Percentiles rank a stretch among this genome's conserved stretches.
phyloP scores from a whole-genome alignment of 257 asterid genomes.

The Solanum arcanum region DNA sequence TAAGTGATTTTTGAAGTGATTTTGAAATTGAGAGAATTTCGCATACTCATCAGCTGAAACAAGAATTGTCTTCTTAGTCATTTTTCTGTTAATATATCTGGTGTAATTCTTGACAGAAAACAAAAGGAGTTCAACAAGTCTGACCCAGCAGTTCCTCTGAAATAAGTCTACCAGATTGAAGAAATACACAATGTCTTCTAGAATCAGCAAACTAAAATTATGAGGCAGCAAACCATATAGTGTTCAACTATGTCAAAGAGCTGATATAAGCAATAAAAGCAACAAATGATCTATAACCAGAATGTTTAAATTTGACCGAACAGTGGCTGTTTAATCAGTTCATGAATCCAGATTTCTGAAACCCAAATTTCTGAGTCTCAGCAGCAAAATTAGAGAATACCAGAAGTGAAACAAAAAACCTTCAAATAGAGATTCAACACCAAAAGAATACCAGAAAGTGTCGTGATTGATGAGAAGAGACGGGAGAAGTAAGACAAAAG shows the following conservation, averaged over 20 bases:
- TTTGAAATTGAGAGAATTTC: neutral
- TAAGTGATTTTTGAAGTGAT: neutral
- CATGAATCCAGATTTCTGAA: neutral
- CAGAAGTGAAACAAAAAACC: neutral
- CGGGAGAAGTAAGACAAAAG: neutral
- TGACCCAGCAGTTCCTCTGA: neutral
- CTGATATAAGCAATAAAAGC: neutral
- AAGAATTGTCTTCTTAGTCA: neutral
- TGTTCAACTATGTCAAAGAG: neutral
- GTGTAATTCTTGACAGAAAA: neutral
- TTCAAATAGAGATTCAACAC: neutral
- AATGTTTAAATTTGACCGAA: neutral
- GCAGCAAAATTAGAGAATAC: neutral
- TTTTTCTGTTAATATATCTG: neutral
- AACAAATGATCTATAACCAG: neutral
- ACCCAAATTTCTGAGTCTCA: neutral
- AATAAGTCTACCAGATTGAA: neutral
- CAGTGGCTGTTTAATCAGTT: neutral
- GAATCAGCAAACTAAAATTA: neutral
- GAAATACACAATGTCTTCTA: neutral
- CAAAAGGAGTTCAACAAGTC: neutral
- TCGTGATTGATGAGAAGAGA: neutral
- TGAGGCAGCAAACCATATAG: neutral
- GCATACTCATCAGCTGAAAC: neutral
- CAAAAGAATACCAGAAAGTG: neutral